Percentiles rank a stretch among this genome's conserved stretches.
These are phyloP conservation scores for Xerocomus brunneocitrinus DNA, from an alignment of 768 basidiomycete species.

Conservation along the genomic window DNA sequence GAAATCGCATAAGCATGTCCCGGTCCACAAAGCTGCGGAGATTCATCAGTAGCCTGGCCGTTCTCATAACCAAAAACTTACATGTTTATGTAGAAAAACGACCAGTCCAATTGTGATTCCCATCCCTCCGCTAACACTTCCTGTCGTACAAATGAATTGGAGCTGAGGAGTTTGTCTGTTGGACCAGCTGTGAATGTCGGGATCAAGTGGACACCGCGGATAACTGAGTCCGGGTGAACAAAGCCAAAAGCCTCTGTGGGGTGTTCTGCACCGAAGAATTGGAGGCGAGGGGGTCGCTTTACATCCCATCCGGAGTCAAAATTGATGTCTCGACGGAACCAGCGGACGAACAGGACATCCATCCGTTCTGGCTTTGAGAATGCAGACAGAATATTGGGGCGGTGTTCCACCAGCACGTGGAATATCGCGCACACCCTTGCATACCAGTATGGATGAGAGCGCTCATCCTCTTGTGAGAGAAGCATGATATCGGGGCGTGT, in stretches of 20 bases:
- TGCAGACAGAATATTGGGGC: no score
- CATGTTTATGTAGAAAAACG: slow-evolving; percentile 32
- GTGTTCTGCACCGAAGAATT: not conserved
- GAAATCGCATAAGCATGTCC: slow-evolving; percentile 20
- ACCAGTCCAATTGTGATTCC: slow-evolving; percentile 23
- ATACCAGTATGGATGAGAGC: not conserved
- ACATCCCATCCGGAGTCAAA: not conserved
- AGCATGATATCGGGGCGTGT: not conserved
- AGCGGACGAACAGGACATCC: not conserved
- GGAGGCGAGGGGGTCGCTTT: not conserved
- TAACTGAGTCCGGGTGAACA: slow-evolving; percentile 8
- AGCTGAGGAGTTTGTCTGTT: slow-evolving; percentile 8
- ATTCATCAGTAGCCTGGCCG: slow-evolving; percentile 11
- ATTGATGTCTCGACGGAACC: not conserved
- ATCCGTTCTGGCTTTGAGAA: not conserved
- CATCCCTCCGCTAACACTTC: no score
- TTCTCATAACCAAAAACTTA: slow-evolving; percentile 6
- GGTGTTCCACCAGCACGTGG: not conserved
- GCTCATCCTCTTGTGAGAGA: not conserved
- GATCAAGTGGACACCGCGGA: slow-evolving; percentile 8
- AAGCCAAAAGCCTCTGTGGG: not conserved
- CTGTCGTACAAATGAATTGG: not conserved
- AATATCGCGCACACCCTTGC: not conserved
- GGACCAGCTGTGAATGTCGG: not conserved
- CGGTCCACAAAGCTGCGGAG: slow-evolving; percentile 18